Base-by-base conservation (phyloP, 2,329 filamentous ascomycete species). In the Domatiomyces globalis region DNA sequence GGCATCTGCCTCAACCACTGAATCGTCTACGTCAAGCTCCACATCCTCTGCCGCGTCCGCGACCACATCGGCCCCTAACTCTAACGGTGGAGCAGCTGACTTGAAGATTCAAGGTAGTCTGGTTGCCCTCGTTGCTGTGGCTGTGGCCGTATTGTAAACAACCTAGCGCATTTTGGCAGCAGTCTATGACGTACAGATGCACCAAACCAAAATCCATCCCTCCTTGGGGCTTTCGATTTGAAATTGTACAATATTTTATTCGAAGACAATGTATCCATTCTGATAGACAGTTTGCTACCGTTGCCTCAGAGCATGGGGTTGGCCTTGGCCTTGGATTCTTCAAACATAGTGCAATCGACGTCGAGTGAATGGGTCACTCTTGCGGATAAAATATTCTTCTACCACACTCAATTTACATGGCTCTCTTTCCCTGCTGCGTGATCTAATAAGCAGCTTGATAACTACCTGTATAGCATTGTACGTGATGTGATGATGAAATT, bases 71-170 rank as follows among this genome's bases (percentile, higher is more conserved):
- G 60, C 65, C 39, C 61, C 65, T 36, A 59, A 62, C 58, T 56
- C 58, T 49, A 65, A 66, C 51, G 62, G 57, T 29, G 66, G 61
- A 36, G 58, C 62, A 22, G 49, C 42, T 33, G 50, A 54, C 44
- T 62, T 66, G 59, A 63, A 63, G 42, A 63, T 66, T 19, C 66
- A 67, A 19, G 63, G 63, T 46, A 61, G 63, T 46, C 55, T 69
- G 58, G 46, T 68, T 50, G 67, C 65, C 45, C 49, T 66, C 48
- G 63, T 65, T 19, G 58, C 66, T 43, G 68, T 62, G 53, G 61
- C 60, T 25, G 53, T 66, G 49, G 66, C 63, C 29, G 51, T 69
- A 49, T 46, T 69, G 56, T 70, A 67, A 63, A 39, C 33, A 15
- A 7, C 29, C 10, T 39, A n/a, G n/a, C n/a, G n/a, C 6, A 25